Evolutionary conservation across 352 stramenopile genomes (phyloP).

Genomic region (Paralagenidium karlingii): DNA sequence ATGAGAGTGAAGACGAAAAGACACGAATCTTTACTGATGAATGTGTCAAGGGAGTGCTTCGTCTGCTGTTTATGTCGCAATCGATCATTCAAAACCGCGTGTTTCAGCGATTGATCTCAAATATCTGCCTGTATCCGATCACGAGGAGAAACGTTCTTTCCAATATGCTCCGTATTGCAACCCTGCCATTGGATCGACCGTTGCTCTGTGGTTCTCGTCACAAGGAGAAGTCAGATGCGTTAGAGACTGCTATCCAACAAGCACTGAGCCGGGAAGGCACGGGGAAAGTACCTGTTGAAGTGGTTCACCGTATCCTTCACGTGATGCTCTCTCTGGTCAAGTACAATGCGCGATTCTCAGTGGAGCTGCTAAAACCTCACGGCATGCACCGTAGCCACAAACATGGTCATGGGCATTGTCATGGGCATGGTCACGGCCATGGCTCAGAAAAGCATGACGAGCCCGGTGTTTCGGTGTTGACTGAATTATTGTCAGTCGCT

Average conservation of each 20-base stretch:
- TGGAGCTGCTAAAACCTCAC: constrained; percentile 75
- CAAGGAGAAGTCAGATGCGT: too few relatives aligned
- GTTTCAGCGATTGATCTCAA: constrained; percentile 61
- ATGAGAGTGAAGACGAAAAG: constrained; percentile 46
- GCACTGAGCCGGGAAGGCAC: neutral
- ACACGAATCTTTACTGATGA: constrained; percentile 59
- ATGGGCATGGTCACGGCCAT: too few relatives aligned
- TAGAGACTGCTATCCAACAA: constrained; percentile 4
- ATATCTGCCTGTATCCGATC: constrained; percentile 69
- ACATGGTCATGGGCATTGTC: too few relatives aligned
- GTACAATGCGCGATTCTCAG: constrained; percentile 82
- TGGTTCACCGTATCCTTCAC: constrained; percentile 82
- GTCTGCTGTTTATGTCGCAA: constrained; percentile 68
- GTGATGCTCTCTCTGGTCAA: constrained; percentile 83
- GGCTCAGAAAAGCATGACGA: constrained; percentile 5
- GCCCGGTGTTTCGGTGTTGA: constrained; percentile 45
- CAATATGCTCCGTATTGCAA: constrained; percentile 53
- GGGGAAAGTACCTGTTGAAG: constrained; percentile 55
- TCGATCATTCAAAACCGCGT: constrained; percentile 75
- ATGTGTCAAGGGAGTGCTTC: constrained; percentile 50
- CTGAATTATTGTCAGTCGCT: constrained; percentile 82
- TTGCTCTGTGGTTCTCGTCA: too few relatives aligned
- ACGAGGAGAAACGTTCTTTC: constrained; percentile 43
- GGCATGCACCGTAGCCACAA: constrained; percentile 32
- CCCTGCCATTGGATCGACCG: constrained; percentile 24